phyloP scores from a whole-genome alignment of 208 protist genomes.

The Wallacemonas sp. region DNA sequence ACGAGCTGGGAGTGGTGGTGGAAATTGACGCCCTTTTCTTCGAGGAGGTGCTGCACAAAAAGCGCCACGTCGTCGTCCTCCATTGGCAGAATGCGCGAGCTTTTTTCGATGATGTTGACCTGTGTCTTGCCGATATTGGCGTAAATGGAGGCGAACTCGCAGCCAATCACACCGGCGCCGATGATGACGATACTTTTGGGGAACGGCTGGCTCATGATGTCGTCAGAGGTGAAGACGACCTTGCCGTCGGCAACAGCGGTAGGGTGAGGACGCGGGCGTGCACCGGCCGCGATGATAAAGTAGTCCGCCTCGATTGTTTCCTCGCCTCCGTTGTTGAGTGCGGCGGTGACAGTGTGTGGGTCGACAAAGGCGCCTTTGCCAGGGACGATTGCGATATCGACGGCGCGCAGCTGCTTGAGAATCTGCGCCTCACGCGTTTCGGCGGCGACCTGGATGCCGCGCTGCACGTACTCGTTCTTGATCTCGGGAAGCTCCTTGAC shows the following conservation, averaged over 20 bases:
- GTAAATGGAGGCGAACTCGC: constrained; percentile 92
- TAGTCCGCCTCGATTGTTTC: constrained; percentile 78
- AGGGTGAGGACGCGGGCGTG: constrained; percentile 73
- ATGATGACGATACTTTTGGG: constrained; percentile 91
- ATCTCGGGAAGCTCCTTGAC: constrained; percentile 51
- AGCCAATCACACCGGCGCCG: constrained; percentile 91
- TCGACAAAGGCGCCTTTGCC: constrained; percentile 61
- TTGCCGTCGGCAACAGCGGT: constrained; percentile 73
- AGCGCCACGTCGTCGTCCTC: constrained; percentile 88
- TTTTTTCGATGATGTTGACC: constrained; percentile 90
- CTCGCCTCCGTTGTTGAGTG: constrained; percentile 31
- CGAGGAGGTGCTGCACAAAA: constrained; percentile 82
- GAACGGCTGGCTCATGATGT: constrained; percentile 86
- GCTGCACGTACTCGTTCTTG: constrained; percentile 59
- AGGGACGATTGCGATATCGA: constrained; percentile 50
- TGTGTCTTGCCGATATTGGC: constrained; percentile 87
- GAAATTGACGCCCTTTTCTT: constrained; percentile 73
- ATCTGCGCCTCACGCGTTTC: constrained; percentile 74
- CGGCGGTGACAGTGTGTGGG: constrained; percentile 44
- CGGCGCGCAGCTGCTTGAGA: constrained; percentile 51
- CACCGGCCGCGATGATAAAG: constrained; percentile 88
- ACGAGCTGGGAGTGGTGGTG: constrained; percentile 85
- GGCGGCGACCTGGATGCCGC: constrained; percentile 54
- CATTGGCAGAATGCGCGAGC: constrained; percentile 80
- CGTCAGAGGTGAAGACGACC: constrained; percentile 87